Base-by-base conservation (phyloP, 2,329 filamentous ascomycete species). In the Ascochyta viciae-villosae region DNA sequence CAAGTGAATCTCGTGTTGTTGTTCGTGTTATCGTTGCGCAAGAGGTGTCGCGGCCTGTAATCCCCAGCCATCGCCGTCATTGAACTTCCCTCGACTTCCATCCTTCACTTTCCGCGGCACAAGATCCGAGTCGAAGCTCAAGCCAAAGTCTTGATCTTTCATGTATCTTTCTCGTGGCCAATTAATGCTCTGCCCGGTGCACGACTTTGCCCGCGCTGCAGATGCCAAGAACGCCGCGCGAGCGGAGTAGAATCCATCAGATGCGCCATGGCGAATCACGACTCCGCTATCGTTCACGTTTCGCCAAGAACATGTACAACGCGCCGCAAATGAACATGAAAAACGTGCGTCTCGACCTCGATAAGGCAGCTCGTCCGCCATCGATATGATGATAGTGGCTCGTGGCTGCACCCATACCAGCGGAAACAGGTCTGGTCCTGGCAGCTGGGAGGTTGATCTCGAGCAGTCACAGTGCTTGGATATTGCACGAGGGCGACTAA, bases 391-490 rank as follows among this genome's bases (percentile, higher is more conserved):
- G 64, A 37, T 59, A 54, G 61, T 58, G 58, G 62, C 57, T 62
- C 49, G 45, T 62, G 49, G 57, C 55, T 45, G 49, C 46, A 44
- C 48, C 67, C 60, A 19, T 19, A 19, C 19, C 19, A 19, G 19
- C 60, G 63, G 61, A 55, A 58, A 55, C 39, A 34, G 48, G 60
- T 49, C 60, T 59, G 51, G 57, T 52, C 58, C 60, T 52, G 63
- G 67, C 58, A 50, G 51, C 50, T 62, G 63, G 62, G 58, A 52
- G 46, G 45, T 46, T 54, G 49, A 50, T 63, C 51, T 65, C 50
- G 61, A 73, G 66, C 70, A 74, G 61, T 74, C 61, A 71, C 60
- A 73, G 61, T 56, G 54, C 58, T 52, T 35, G 42, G 57, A 69
- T 41, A 61, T 69, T 47, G 64, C 70, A 74, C 71, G 69, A 55